phyloP scores from a whole-genome alignment of 352 stramenopile genomes.

The Phytophthora macrochlamydospora region DNA sequence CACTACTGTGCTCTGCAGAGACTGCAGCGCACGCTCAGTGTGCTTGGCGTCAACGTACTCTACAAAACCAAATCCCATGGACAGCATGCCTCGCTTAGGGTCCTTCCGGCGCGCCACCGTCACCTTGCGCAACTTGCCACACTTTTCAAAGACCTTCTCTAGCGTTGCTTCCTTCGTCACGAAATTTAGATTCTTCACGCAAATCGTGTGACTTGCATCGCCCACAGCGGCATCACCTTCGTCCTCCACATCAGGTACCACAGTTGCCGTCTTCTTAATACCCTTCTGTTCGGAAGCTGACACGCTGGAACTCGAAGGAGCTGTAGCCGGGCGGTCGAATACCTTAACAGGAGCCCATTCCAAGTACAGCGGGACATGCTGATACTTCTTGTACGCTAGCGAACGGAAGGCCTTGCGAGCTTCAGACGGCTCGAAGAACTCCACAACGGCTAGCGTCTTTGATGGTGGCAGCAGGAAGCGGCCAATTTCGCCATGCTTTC shows the following conservation, averaged over 20 bases:
- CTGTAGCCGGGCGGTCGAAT: conserved; percentile 49
- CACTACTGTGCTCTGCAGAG: conserved; percentile 86
- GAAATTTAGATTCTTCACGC: conserved; percentile 99
- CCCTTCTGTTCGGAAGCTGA: conserved; percentile 45
- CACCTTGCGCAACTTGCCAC: conserved; percentile 84
- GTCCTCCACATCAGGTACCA: conserved; percentile 61
- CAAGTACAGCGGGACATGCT: conserved; percentile 98
- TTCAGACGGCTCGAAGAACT: conserved; percentile 95
- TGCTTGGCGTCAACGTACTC: conserved; percentile 93
- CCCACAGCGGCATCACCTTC: conserved; percentile 70
- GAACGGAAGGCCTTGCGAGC: conserved; percentile 96
- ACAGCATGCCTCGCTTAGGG: conserved; percentile 86
- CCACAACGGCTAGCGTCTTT: conserved; percentile 95
- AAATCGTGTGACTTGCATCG: conserved; percentile 90
- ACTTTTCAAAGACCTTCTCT: conserved; percentile 68
- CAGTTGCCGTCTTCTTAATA: conserved; percentile 53
- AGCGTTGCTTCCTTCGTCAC: conserved; percentile 91
- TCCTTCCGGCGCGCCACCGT: conserved; percentile 87
- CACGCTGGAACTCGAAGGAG: conserved; percentile 11
- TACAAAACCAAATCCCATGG: conserved; percentile 99
- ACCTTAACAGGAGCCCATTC: conserved; percentile 96
- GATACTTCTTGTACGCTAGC: conserved; percentile 98
- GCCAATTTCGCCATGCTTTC: conserved; percentile 86
- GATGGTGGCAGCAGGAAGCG: conserved; percentile 93
- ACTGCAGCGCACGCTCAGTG: conserved; percentile 84